Conservation (phyloP, 1,284 basidiomycete species). For the Apiotrichum laibachii region DNA sequence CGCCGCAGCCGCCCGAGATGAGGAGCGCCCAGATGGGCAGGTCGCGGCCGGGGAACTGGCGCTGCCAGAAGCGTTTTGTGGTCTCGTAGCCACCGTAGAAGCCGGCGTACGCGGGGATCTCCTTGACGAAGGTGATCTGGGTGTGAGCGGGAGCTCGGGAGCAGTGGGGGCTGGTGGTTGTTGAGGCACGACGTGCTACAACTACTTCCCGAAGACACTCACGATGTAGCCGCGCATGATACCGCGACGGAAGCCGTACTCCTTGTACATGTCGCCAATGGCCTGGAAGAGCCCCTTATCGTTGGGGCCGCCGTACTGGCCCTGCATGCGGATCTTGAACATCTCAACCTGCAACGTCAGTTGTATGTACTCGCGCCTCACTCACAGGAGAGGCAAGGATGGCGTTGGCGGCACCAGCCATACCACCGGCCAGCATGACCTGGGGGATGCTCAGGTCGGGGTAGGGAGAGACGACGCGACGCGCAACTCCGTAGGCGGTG, state of each 20-base stretch:
- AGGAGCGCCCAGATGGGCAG: constrained; percentile 87
- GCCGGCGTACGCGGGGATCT: constrained; percentile 94
- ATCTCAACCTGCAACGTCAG: constrained; percentile 51
- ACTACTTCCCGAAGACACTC: constrained; percentile 23
- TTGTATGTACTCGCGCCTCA: background rate
- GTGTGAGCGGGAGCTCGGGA: background rate
- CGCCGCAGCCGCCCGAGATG: constrained; percentile 81
- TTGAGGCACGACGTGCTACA: too few species aligned
- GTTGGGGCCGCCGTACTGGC: constrained; percentile 57
- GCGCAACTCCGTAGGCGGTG: constrained; percentile 77
- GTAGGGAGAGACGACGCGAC: constrained; percentile 81
- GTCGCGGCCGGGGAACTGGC: constrained; percentile 25
- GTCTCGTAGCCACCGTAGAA: constrained; percentile 74
- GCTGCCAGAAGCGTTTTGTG: constrained; percentile 71
- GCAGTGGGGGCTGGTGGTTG: background rate
- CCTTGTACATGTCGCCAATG: constrained; percentile 73
- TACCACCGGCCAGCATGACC: constrained; percentile 77
- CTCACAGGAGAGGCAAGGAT: constrained; percentile 79
- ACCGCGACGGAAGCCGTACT: constrained; percentile 79
- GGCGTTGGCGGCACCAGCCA: constrained; percentile 87
- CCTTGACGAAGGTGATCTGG: constrained; percentile 84
- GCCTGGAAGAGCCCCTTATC: constrained; percentile 75
- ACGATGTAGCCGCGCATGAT: constrained; percentile 98
- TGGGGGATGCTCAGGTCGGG: constrained; percentile 74
- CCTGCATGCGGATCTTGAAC: constrained; percentile 89